A percentile compares a stretch with the other conserved stretches of the same genome.
Evolutionary conservation across 2,329 filamentous ascomycete species (phyloP).

Genomic region (Trichophyton mentagrophytes): DNA sequence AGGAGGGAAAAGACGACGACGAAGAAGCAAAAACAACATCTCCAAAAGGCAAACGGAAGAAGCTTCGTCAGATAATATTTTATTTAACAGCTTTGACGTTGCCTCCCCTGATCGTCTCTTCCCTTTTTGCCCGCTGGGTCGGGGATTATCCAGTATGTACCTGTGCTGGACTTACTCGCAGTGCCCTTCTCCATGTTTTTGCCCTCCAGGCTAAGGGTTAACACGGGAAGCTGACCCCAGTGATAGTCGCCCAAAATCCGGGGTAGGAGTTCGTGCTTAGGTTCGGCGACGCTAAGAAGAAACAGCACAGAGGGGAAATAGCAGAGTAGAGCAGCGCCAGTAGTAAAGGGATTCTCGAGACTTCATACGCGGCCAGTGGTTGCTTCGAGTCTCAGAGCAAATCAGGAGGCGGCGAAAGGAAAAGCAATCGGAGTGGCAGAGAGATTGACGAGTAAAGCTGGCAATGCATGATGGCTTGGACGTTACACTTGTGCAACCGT

Average conservation of each 20-base stretch:
- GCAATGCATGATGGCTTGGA: background rate
- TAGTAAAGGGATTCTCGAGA: background rate
- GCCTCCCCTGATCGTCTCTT: background rate
- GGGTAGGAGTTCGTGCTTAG: background rate
- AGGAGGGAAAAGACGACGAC: too few species aligned
- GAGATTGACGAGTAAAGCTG: background rate
- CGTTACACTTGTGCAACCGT: background rate
- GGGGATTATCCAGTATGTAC: background rate
- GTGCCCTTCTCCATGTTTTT: background rate
- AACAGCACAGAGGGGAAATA: background rate
- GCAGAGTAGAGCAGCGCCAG: too few species aligned
- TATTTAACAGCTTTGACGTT: background rate
- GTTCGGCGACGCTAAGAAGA: background rate
- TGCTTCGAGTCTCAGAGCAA: background rate
- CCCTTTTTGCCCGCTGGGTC: background rate
- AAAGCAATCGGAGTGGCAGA: background rate
- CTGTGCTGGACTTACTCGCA: background rate
- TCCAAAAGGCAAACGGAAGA: background rate
- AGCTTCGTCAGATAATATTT: background rate
- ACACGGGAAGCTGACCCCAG: background rate
- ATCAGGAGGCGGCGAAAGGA: background rate
- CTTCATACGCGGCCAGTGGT: background rate
- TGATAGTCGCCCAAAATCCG: background rate
- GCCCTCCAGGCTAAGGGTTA: background rate
- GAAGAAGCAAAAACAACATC: background rate